phyloP scores from a whole-genome alignment of 1,284 basidiomycete species.

The Ustilago shanxiensis region DNA sequence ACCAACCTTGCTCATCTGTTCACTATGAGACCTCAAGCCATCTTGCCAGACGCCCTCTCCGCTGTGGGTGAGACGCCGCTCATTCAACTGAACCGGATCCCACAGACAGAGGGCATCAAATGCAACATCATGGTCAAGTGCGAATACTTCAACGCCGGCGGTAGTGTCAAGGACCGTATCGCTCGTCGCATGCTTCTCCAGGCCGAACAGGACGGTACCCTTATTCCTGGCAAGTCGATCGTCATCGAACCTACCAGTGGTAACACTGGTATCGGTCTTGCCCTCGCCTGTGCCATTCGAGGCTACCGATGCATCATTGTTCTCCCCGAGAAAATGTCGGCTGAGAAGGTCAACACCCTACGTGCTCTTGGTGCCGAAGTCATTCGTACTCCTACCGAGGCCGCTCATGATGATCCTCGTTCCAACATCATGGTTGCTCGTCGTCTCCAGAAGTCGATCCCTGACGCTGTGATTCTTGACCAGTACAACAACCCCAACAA shows the following conservation, averaged over 20 bases:
- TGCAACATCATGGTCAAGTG: constrained; percentile 94
- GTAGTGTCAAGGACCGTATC: constrained; percentile 95
- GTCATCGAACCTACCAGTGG: constrained; percentile 90
- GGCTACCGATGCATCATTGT: constrained; percentile 86
- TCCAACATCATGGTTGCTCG: constrained; percentile 90
- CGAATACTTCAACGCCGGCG: constrained; percentile 91
- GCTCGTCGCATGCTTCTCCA: constrained; percentile 87
- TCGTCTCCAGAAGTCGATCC: constrained; percentile 82
- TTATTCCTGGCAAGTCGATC: constrained; percentile 88
- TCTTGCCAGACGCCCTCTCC: constrained; percentile 75
- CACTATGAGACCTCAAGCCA: constrained; percentile 49
- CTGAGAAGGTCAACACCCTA: constrained; percentile 93
- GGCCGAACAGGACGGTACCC: constrained; percentile 86
- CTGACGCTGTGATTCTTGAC: constrained; percentile 88
- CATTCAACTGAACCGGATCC: constrained; percentile 85
- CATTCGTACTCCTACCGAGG: constrained; percentile 91
- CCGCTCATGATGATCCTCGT: constrained; percentile 84
- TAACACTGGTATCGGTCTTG: constrained; percentile 82
- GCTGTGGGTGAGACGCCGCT: constrained; percentile 92
- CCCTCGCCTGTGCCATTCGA: constrained; percentile 88
- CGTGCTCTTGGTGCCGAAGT: constrained; percentile 93
- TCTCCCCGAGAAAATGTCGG: constrained; percentile 91
- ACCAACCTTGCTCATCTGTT: not conserved
- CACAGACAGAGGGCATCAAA: constrained; percentile 80
- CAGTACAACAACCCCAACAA: constrained; percentile 82